Base-by-base conservation (phyloP, 2,329 filamentous ascomycete species). In the Colletotrichum limetticola region DNA sequence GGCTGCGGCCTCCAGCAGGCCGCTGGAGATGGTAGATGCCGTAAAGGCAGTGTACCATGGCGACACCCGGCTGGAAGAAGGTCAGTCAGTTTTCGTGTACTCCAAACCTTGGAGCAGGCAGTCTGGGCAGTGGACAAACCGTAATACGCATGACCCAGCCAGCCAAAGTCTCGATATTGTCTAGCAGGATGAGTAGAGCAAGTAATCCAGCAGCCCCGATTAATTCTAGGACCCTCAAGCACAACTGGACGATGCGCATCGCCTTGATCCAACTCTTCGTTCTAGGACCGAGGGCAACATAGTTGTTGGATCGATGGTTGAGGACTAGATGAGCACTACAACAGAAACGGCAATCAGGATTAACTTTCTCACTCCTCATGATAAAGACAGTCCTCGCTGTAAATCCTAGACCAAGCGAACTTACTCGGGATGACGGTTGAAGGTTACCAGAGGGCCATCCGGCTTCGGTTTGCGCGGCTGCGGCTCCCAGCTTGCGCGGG, bases 391-490 rank as follows among this genome's bases (percentile, higher is more conserved):
- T 26, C 12, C 16, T n/a, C 19, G 16, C 7, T n/a, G 55, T 8
- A 32, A 28, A 28, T 28, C 35, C 16, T 14, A 16, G 55, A 26
- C 22, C 49, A 22, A 26, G 30, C 32, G 12, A 22, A 85, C 91
- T 79, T 88, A 95, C 92, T 98, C 95, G 1, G 95, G 95, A 82
- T 98, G 95, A 71, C 90, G 89, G 82, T 97, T 97, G 86, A 98
- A 93, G 72, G 93, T 89, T 75, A 98, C 84, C 75, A 97, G 84
- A 14, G 95, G 95, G 0, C 95, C 95, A 66, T 93, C 87, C 57
- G 87, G 89, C 86, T 93, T 92, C 55, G 90, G 87, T 78, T 88
- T 91, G 30, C 84, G 86, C 53, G 89, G 85, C 66, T 90, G 89
- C 14, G 90, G 89, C 78, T 91, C 85, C 86, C 90, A 94, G 83